Conservation (phyloP, 306 rosid genomes). For the Castanospermum australe region DNA sequence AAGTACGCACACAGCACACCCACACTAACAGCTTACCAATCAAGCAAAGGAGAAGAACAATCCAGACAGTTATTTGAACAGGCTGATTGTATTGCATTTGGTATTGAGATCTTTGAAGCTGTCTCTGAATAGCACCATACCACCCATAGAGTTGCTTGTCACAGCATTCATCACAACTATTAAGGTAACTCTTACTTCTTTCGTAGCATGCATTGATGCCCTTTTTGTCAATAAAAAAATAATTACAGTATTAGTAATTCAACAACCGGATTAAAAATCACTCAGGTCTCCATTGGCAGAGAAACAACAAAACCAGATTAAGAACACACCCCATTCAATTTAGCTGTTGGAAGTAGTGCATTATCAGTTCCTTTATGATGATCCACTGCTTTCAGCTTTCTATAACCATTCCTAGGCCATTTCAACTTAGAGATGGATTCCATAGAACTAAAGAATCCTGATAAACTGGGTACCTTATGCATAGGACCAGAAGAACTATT, state of each 20-base stretch:
- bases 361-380: conserved; percentile 46
- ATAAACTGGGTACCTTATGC: conserved; percentile 76
- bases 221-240: conserved; percentile 35
- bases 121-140: conserved; percentile 86
- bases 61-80: conserved; percentile 54
- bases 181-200: conserved; percentile 70
- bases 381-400: conserved; percentile 65
- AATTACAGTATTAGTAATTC: conserved; percentile 10
- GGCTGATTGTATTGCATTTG: conserved; percentile 79
- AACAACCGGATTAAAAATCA: neutral
- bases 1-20: neutral
- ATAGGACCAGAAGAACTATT: conserved; percentile 45
- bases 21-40: conserved; percentile 58
- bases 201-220: conserved; percentile 55
- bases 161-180: conserved; percentile 62
- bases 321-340: conserved; percentile 63
- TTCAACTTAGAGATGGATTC: conserved; percentile 65
- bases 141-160: conserved; percentile 86
- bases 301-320: conserved; percentile 12
- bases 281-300: neutral
- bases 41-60: conserved; percentile 61
- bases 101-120: conserved; percentile 86
- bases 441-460: conserved; percentile 71
- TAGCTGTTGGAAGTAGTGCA: conserved; percentile 46
- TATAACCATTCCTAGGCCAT: conserved; percentile 74